A percentile compares a stretch with the other conserved stretches of the same genome.
phyloP scores from a whole-genome alignment of 2,329 filamentous ascomycete genomes.

The Xylariaceae sp. region DNA sequence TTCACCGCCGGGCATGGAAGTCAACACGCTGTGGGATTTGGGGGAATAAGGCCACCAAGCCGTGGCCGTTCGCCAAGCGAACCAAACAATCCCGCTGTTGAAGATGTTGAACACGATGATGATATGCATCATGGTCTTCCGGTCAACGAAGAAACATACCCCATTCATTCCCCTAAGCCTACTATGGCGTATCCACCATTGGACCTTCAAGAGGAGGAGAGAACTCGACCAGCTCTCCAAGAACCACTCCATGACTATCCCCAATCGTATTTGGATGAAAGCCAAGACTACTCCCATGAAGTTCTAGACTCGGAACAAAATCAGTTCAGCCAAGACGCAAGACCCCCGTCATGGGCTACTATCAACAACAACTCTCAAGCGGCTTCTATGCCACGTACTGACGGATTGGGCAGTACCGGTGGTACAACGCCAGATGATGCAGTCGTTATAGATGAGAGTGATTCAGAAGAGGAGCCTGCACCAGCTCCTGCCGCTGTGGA shows the following conservation, averaged over 20 bases:
- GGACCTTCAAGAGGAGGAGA: slow-evolving; percentile 19
- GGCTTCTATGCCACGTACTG: slow-evolving; percentile 13
- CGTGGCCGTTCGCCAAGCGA: slow-evolving; percentile 13
- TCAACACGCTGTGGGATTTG: neutral
- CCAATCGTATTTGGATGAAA: slow-evolving; percentile 26
- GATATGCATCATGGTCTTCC: neutral
- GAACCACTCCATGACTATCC: slow-evolving; percentile 29
- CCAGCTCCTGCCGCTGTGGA: slow-evolving; percentile 21
- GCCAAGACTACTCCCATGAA: slow-evolving; percentile 9
- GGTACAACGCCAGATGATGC: slow-evolving; percentile 32
- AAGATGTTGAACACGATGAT: slow-evolving; percentile 6
- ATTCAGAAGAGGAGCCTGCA: slow-evolving; percentile 29
- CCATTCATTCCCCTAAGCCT: neutral
- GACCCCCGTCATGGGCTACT: slow-evolving; percentile 30
- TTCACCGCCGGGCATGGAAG: slow-evolving; percentile 6
- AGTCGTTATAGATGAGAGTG: slow-evolving; percentile 36
- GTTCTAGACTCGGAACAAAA: slow-evolving; percentile 10
- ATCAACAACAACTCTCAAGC: slow-evolving; percentile 27
- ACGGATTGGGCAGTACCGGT: slow-evolving; percentile 25
- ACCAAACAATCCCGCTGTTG: slow-evolving; percentile 11
- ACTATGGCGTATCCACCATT: slow-evolving; percentile 26
- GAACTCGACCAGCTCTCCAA: slow-evolving; percentile 1
- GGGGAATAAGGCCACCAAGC: slow-evolving; percentile 3
- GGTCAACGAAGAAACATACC: slow-evolving; percentile 10
- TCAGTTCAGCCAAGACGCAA: slow-evolving; percentile 7